These are phyloP conservation scores for Wallacemonas sp. DNA, from an alignment of 208 protist species.

Conservation along the genomic window DNA sequence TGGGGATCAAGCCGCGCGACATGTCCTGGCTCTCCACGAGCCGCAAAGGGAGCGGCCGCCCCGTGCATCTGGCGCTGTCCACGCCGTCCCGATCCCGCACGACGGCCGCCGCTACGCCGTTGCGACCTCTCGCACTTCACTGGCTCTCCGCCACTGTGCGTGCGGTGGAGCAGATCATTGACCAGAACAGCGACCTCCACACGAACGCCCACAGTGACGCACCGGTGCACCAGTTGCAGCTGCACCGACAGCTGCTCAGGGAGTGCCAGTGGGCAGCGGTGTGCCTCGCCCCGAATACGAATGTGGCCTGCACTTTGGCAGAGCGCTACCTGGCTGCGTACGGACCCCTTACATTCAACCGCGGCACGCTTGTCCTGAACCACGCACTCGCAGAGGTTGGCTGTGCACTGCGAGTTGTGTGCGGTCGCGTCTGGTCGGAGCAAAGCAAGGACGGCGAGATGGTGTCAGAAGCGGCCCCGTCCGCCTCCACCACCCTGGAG, in stretches of 20 bases:
- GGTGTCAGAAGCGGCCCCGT: too few species aligned
- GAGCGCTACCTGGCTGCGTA: neutral
- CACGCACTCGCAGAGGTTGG: neutral
- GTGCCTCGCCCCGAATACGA: conserved; percentile 2
- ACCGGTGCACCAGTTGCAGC: neutral
- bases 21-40: too few species aligned
- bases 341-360: neutral
- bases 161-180: neutral
- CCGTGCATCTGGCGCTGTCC: neutral
- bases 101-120: neutral
- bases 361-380: conserved; percentile 17
- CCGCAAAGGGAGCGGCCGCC: too few species aligned
- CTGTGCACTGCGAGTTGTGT: conserved; percentile 16
- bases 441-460: neutral
- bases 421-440: neutral
- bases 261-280: conserved; percentile 1
- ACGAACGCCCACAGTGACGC: neutral
- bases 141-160: neutral
- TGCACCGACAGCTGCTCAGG: neutral
- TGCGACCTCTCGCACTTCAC: neutral
- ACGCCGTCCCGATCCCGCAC: neutral
- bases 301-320: neutral
- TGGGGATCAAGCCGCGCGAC: too few species aligned
- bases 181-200: too few species aligned
- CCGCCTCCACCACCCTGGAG: too few species aligned